Base-by-base conservation (phyloP, 371 early-diverging fungal genomes). In the Haplosporangium sp. region DNA sequence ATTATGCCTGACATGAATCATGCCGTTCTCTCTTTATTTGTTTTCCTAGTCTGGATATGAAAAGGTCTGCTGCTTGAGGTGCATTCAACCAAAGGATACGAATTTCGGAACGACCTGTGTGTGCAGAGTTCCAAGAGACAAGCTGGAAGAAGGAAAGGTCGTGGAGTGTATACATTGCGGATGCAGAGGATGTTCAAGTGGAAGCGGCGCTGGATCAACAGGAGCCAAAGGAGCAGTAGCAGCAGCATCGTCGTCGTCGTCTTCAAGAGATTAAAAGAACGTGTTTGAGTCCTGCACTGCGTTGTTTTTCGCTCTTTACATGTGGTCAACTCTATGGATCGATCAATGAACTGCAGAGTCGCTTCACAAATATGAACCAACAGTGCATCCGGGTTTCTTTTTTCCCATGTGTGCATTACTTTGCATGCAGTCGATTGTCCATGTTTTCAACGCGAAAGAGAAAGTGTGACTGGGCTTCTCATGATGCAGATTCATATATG, bases 21-120 rank as follows among this genome's bases (percentile, higher is more conserved):
- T 37, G 2, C 59, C 23, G 45, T 36, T 13, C 47, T 55, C 41
- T 45, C 11, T 54, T 7, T 46, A 16, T 53, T n/a, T 47, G 10
- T 48, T 23, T 46, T 61, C 29, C 55, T 81, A 95, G 93, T 89
- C 91, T 58, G 99, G 99, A 21, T 99, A 95, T 81, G 99, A 99
- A 80, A 95, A 96, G 69, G 86, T 99, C 55, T 99, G 99, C 82
- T 99, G 99, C 81, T 77, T 99, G 62, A 87, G 96, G 55, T 99
- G 99, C 82, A 95, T 99, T 56, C 99, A 99, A 73, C 93, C 98
- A 45, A 90, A 90, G 67, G 99, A 99, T 76, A 99, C 97, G 38
- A 98, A 97, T 82, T 96, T 94, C 85, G 98, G 98, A 29, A 98
- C 97, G 9, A 93, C 96, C 10, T 99, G 99, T 83, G 93, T 98